Conservation (phyloP, 2,329 filamentous ascomycete genomes). For the Scedosporium boydii region DNA sequence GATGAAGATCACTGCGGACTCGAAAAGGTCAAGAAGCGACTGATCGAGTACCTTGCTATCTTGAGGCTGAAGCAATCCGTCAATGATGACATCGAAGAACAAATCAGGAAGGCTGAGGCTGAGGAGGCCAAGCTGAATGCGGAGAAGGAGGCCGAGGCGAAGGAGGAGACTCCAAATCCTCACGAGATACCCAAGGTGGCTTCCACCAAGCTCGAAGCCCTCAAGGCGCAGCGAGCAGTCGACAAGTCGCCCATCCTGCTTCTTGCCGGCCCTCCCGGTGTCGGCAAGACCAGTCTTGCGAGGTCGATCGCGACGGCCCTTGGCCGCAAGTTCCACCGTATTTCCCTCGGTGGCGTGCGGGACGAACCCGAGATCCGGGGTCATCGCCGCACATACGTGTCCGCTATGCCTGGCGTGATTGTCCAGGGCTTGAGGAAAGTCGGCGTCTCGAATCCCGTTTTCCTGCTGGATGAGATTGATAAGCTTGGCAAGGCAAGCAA, state of each 20-base stretch:
- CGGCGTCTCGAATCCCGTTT: conserved; percentile 88
- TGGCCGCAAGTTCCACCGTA: conserved; percentile 91
- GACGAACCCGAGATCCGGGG: conserved; percentile 97
- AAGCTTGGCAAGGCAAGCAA: conserved; percentile 87
- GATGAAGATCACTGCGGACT: conserved; percentile 95
- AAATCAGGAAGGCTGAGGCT: conserved; percentile 60
- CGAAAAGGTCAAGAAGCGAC: conserved; percentile 92
- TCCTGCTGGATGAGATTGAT: conserved; percentile 95
- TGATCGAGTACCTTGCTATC: conserved; percentile 95
- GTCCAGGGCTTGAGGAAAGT: conserved; percentile 93
- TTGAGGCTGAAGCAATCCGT: conserved; percentile 86
- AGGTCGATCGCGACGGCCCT: conserved; percentile 87
- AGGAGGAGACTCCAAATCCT: conserved; percentile 20
- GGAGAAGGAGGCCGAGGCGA: conserved; percentile 32
- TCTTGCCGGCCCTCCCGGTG: conserved; percentile 84
- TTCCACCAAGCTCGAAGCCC: conserved; percentile 58
- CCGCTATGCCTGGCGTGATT: conserved; percentile 95
- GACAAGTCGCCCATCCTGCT: conserved; percentile 96
- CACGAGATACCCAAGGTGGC: conserved; percentile 14
- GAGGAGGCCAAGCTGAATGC: conserved; percentile 27
- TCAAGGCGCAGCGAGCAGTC: conserved; percentile 74
- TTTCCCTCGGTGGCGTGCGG: conserved; percentile 88
- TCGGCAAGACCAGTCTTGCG: conserved; percentile 91
- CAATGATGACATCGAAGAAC: conserved; percentile 71
- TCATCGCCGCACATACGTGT: conserved; percentile 90